These are phyloP conservation scores for Tylopilus intermedius DNA, from an alignment of 768 basidiomycete species.

Conservation along the genomic window DNA sequence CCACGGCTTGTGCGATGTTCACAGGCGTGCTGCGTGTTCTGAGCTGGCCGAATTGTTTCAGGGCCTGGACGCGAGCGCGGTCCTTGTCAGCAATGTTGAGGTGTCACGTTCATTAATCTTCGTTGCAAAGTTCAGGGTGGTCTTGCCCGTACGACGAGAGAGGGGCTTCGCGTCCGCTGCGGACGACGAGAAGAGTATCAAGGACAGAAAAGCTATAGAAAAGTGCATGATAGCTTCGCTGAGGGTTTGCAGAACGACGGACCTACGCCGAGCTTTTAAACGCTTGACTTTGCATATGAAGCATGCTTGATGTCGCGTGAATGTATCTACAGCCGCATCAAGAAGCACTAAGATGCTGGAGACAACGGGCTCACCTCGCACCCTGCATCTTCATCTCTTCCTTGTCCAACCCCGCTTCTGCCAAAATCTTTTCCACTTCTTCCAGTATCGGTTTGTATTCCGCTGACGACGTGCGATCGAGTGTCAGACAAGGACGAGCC, in stretches of 20 bases:
- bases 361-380: constrained; percentile 27
- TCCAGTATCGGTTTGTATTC: constrained; percentile 76
- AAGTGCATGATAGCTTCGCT: constrained; percentile 9
- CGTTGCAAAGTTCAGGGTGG: constrained; percentile 11
- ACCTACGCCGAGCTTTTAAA: not conserved
- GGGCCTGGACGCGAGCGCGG: constrained; percentile 16
- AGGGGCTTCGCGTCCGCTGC: constrained; percentile 15
- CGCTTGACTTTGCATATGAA: not conserved
- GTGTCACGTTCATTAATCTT: constrained; percentile 10
- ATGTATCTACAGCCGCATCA: too few relatives aligned
- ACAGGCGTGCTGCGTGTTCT: constrained; percentile 8
- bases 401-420: constrained; percentile 80
- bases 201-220: constrained; percentile 3
- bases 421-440: constrained; percentile 79
- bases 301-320: too few relatives aligned
- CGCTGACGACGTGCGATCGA: constrained; percentile 33
- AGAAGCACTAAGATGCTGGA: too few relatives aligned
- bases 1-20: constrained; percentile 16
- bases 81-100: constrained; percentile 15
- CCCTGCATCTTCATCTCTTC: constrained; percentile 69
- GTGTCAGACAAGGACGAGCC: not conserved
- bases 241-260: not conserved
- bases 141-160: not conserved
- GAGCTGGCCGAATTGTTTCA: not conserved
- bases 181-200: constrained; percentile 12